Evolutionary conservation across 345 rosid genomes (phyloP).

Genomic region (Brassica rapa): DNA sequence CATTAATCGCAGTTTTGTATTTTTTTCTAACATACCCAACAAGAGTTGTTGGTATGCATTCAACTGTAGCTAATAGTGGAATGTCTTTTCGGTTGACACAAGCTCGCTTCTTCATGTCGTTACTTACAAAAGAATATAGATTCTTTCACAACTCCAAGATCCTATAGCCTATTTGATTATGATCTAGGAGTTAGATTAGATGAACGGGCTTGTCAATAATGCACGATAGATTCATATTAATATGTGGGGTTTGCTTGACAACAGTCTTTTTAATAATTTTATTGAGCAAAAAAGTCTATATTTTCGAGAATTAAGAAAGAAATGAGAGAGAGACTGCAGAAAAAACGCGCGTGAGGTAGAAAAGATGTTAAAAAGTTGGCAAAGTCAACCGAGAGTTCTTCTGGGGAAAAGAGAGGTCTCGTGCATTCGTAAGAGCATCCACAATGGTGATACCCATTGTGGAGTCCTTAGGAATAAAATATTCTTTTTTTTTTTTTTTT

Average conservation of each 20-base stretch:
- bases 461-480: too few species aligned
- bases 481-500: too few species aligned
- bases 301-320: not conserved
- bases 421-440: conserved; percentile 56
- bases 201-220: conserved; percentile 3
- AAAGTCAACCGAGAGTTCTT: conserved; percentile 72
- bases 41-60: not conserved
- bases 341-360: conserved; percentile 31
- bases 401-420: conserved; percentile 44
- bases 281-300: not conserved
- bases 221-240: conserved; percentile 9
- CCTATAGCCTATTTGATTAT: conserved; percentile 13
- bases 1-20: not conserved
- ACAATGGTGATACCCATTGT: too few species aligned
- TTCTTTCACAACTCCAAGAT: conserved; percentile 29
- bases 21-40: not conserved
- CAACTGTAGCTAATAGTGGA: not conserved
- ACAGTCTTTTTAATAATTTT: not conserved
- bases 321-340: conserved; percentile 16
- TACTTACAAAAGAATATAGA: conserved; percentile 21
- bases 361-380: not conserved
- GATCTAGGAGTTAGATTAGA: not conserved
- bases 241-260: conserved; percentile 2
- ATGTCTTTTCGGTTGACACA: conserved; percentile 38
- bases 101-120: conserved; percentile 44